Base-by-base conservation (phyloP, 1,284 basidiomycete species). In the Microbotryum violaceum region DNA sequence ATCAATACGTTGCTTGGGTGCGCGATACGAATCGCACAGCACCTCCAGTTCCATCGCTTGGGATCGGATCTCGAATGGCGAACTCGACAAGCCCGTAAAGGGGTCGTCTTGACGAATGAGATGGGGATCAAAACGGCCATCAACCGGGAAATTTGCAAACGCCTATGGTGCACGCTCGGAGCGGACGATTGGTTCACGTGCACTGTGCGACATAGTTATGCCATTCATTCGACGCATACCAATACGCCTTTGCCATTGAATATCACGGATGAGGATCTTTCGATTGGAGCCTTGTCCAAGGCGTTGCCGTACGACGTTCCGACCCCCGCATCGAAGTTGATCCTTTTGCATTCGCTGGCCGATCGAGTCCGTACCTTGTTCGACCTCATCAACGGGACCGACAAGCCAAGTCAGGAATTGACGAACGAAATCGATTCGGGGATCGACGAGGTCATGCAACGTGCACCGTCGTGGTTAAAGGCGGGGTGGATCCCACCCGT, bases 1-100 rank as follows among this genome's bases (percentile, higher is more conserved):
- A 66, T 69, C 52, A 57, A 62, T 29, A 69, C 67, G 2, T 60
- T 69, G 1, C 49, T 66, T 9, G 60, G 62, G 10, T 56, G 54
- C 14, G 67, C 56, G 4, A 60, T 69, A 16, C 51, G 64, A 4
- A 69, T 66, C 23, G 67, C 62, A 7, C 61, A 63, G 37, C 60
- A 63, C 23, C 59, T 69, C 45, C 57, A 61, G 18, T 45, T 69
- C 25, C 67, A 69, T n/a, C 64, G 64, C 4, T 66, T 69, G 29
- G 46, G 53, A 18, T 45, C 45, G 29, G 67, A 69, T 49, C 49
- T 44, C 2, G 62, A 66, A 9, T 69, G 67, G 67, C 62, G 63
- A 45, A 56, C 52, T 16, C 56, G 60, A 23, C 56, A 62, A 21
- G 29, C 56, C 14, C 31, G 51, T 33, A 66, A 62, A 45, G 64